Conservation (phyloP, 2,329 filamentous ascomycete species). For the Trichoderma endophyticum region DNA sequence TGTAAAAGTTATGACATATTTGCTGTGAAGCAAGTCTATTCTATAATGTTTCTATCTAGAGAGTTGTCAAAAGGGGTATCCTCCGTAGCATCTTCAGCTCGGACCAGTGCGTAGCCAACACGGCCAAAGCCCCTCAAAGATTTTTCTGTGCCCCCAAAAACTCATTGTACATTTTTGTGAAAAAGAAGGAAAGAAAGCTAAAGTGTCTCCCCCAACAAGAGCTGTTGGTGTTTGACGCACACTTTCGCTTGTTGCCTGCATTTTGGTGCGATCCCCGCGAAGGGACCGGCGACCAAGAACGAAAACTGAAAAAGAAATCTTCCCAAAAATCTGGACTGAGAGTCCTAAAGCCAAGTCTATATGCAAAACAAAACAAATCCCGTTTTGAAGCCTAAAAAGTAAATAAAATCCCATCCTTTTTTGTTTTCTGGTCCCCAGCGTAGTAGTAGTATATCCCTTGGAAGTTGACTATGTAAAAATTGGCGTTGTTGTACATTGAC, state of each 20-base stretch:
- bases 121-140: slow-evolving; percentile 24
- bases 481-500: background rate
- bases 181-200: background rate
- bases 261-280: slow-evolving; percentile 12
- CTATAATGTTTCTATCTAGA: slow-evolving; percentile 17
- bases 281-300: slow-evolving; percentile 12
- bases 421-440: slow-evolving; percentile 18
- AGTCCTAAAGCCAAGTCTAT: slow-evolving; percentile 20
- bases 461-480: slow-evolving; percentile 1
- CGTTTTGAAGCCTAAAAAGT: background rate
- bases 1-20: background rate
- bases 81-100: slow-evolving; percentile 33
- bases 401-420: background rate
- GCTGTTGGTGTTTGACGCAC: background rate
- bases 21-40: slow-evolving; percentile 18
- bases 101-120: slow-evolving; percentile 28
- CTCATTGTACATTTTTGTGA: slow-evolving; percentile 13
- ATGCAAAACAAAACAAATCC: slow-evolving; percentile 18
- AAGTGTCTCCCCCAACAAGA: slow-evolving; percentile 10
- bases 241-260: background rate
- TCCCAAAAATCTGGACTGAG: slow-evolving; percentile 15
- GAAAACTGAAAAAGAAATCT: slow-evolving; percentile 19
- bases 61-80: slow-evolving; percentile 22
- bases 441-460: slow-evolving; percentile 22
- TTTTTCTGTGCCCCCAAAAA: slow-evolving; percentile 14